Conservation (phyloP, 2,329 filamentous ascomycete genomes). For the Didymella glomerata region DNA sequence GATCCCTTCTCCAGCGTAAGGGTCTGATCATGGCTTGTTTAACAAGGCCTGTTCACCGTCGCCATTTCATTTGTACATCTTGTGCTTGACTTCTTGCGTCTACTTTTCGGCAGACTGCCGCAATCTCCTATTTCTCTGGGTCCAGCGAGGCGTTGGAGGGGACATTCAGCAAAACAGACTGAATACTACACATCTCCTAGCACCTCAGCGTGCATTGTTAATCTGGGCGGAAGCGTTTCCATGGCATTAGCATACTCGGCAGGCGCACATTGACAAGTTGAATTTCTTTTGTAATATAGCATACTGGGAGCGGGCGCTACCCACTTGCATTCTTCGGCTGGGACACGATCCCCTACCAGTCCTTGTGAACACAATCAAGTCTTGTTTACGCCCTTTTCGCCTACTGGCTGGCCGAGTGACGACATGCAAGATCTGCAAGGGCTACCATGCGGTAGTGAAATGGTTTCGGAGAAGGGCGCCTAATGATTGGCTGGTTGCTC, state of each 20-base stretch:
- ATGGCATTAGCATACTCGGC: conserved; percentile 20
- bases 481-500: conserved; percentile 13
- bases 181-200: conserved; percentile 13
- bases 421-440: conserved; percentile 17
- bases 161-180: conserved; percentile 25
- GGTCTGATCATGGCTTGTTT: conserved; percentile 3
- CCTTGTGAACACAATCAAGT: conserved; percentile 14
- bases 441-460: conserved; percentile 13
- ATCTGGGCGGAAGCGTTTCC: conserved; percentile 14
- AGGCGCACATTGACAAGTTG: conserved; percentile 12
- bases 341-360: conserved; percentile 21
- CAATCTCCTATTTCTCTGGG: conserved; percentile 24
- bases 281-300: conserved; percentile 22
- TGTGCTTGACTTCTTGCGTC: conserved; percentile 24
- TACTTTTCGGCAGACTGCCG: conserved; percentile 19
- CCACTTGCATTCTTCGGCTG: conserved; percentile 21
- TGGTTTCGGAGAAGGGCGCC: conserved; percentile 11
- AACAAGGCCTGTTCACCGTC: not conserved
- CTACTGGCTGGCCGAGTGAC: conserved; percentile 14
- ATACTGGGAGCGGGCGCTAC: conserved; percentile 16
- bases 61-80: conserved; percentile 29
- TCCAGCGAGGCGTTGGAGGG: conserved; percentile 39
- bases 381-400: conserved; percentile 7
- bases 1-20: conserved; percentile 62
- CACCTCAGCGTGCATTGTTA: conserved; percentile 20